A percentile compares a stretch with the other conserved stretches of the same genome.
These are phyloP conservation scores for Trypanosoma brucei DNA, from an alignment of 208 protist species.

Conservation along the genomic window DNA sequence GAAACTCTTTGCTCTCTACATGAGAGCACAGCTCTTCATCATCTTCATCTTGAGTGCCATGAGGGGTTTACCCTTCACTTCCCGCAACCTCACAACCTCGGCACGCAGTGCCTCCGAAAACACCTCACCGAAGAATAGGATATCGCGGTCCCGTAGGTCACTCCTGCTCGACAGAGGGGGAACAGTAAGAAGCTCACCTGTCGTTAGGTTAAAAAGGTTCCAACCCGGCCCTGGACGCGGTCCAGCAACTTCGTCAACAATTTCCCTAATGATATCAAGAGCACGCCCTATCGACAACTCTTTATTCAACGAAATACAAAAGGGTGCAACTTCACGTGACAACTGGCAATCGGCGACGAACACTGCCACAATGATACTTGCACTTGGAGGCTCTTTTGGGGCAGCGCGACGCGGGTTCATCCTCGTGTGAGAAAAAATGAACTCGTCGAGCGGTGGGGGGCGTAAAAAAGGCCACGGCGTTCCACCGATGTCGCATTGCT, in stretches of 20 bases:
- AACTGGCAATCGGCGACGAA: slow-evolving; percentile 34
- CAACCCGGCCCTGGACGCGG: slow-evolving; percentile 1
- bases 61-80: slow-evolving; percentile 47
- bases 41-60: slow-evolving; percentile 37
- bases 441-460: slow-evolving; percentile 39
- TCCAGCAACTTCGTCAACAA: slow-evolving; percentile 23
- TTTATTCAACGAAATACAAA: slow-evolving; percentile 40
- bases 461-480: slow-evolving; percentile 50
- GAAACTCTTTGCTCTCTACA: slow-evolving; percentile 19
- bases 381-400: background rate
- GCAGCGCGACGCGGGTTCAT: slow-evolving; percentile 28
- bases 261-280: slow-evolving; percentile 31
- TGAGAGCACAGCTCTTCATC: slow-evolving; percentile 59
- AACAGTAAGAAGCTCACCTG: background rate
- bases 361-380: slow-evolving; percentile 28
- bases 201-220: slow-evolving; percentile 22
- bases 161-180: background rate
- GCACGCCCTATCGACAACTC: slow-evolving; percentile 42
- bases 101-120: slow-evolving; percentile 23
- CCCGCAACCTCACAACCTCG: slow-evolving; percentile 39
- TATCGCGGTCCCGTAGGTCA: slow-evolving; percentile 38
- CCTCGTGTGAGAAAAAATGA: slow-evolving; percentile 44
- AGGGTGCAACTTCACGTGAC: slow-evolving; percentile 20
- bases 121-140: slow-evolving; percentile 40
- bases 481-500: background rate